Evolutionary conservation across 345 rosid genomes (phyloP), one percentile per base, ranked within the genome.

Genomic region (Camelina laxa): DNA sequence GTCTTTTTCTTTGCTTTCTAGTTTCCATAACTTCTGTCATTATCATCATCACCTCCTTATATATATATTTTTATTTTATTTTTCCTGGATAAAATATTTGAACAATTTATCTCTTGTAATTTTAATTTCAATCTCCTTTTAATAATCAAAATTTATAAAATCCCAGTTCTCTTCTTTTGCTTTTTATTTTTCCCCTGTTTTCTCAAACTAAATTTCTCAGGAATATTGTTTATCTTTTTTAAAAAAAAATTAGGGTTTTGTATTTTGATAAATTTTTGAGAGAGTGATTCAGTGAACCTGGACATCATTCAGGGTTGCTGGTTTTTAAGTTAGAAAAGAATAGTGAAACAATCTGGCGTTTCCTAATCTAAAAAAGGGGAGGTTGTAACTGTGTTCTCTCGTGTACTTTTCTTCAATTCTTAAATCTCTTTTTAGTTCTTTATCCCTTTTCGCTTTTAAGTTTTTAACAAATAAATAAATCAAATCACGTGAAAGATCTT

Each of bases 1-100:
- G 21, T 59, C 8, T 31, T 60, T 16, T 51, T 27, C 31, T 27
- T 33, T 33, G 54, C 31, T 17, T 27, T 27, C 1, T 62, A 31
- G 24, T 56, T 58, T 67, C 20, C 68, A 21, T 22, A 4, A 45
- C 54, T 76, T 69, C 31, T 70, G 75, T 69, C 80, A 56, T 55
- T 22, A 63, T 76, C 80, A 63, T 76, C 80, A 63, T 76, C 80
- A 63, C 10, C 36, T 75, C n/a, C 2, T n/a, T n/a, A n/a, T n/a
- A n/a, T n/a, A n/a, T 4, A 36, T 12, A 24, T 36, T 51, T 20
- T 60, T n/a, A 7, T 8, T 47, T 4, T n/a, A n/a, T n/a, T 17
- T 59, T n/a, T 33, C 62, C 41, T 60, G 17, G 27, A 48, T n/a
- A 60, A 61, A 4, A 27, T 30, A 24, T 4, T 60, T 53, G 55